Percentiles rank a stretch among this genome's conserved stretches.
Evolutionary conservation across 2,329 filamentous ascomycete species (phyloP).

Genomic region (Cladosporium sp.): DNA sequence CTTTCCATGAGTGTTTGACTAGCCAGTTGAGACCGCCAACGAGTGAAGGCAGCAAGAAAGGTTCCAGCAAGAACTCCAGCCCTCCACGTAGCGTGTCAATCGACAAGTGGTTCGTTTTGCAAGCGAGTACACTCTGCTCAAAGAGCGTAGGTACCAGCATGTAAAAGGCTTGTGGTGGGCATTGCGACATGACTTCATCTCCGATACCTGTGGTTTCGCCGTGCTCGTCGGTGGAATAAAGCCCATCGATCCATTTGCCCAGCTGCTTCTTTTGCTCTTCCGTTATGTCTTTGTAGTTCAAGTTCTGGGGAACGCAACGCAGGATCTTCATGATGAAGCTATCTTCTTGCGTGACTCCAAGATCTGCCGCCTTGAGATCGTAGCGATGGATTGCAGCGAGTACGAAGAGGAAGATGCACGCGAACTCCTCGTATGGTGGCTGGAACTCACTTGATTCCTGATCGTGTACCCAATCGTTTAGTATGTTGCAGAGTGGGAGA

Average conservation of each 20-base stretch:
- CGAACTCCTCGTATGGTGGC: conserved; percentile 84
- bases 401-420: conserved; percentile 71
- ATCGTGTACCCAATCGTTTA: conserved; percentile 80
- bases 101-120: conserved; percentile 64
- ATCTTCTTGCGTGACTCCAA: conserved; percentile 62
- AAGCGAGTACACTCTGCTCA: conserved; percentile 71
- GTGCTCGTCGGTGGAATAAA: conserved; percentile 69
- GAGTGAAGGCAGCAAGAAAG: conserved; percentile 76
- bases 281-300: conserved; percentile 61
- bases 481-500: conserved; percentile 70
- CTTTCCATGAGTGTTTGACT: conserved; percentile 68
- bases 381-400: conserved; percentile 77
- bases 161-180: conserved; percentile 81
- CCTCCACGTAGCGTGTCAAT: conserved; percentile 73
- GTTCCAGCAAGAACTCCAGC: conserved; percentile 77
- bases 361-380: conserved; percentile 62
- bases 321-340: conserved; percentile 72
- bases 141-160: conserved; percentile 75
- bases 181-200: conserved; percentile 80
- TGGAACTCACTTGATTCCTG: conserved; percentile 82
- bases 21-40: conserved; percentile 74
- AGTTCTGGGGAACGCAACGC: conserved; percentile 59
- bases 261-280: conserved; percentile 68
- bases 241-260: conserved; percentile 72
- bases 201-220: conserved; percentile 64